phyloP scores from a whole-genome alignment of 805 yeast species.

The Wickerhamiella dianesei region DNA sequence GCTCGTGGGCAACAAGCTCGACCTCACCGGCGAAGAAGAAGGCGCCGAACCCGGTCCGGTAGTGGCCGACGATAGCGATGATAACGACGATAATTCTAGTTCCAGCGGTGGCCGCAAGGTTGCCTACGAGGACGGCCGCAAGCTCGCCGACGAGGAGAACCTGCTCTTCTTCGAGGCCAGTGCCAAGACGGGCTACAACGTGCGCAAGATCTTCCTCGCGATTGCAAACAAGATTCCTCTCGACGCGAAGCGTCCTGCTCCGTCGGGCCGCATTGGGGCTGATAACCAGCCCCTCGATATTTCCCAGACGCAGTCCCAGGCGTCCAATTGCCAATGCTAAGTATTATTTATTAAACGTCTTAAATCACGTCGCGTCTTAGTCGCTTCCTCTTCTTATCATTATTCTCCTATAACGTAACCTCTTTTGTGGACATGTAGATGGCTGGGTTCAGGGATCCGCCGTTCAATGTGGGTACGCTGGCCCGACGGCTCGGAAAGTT shows the following conservation, averaged over 20 bases:
- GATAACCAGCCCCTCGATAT: slow-evolving; percentile 16
- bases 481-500: slow-evolving; percentile 10
- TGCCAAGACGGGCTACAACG: slow-evolving; percentile 82
- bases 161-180: slow-evolving; percentile 85
- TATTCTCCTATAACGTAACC: not conserved
- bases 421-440: too few relatives aligned
- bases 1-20: slow-evolving; percentile 84
- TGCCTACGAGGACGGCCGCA: slow-evolving; percentile 71
- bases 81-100: slow-evolving; percentile 26
- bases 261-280: slow-evolving; percentile 18
- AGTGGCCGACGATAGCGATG: slow-evolving; percentile 18
- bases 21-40: slow-evolving; percentile 42
- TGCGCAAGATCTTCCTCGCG: slow-evolving; percentile 79
- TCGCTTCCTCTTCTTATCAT: not conserved
- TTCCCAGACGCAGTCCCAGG: slow-evolving; percentile 9
- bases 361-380: slow-evolving; percentile 1
- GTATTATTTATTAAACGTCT: slow-evolving; percentile 3
- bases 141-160: slow-evolving; percentile 81
- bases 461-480: slow-evolving; percentile 10
- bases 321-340: slow-evolving; percentile 18
- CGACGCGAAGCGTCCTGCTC: slow-evolving; percentile 22
- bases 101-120: slow-evolving; percentile 46
- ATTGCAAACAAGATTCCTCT: slow-evolving; percentile 81
- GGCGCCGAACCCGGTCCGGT: slow-evolving; percentile 21
- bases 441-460: slow-evolving; percentile 12